A percentile compares a stretch with the other conserved stretches of the same genome.
These are phyloP conservation scores for Aspergillus saccharolyticus DNA, from an alignment of 495 filamentous ascomycete species.

Conservation along the genomic window DNA sequence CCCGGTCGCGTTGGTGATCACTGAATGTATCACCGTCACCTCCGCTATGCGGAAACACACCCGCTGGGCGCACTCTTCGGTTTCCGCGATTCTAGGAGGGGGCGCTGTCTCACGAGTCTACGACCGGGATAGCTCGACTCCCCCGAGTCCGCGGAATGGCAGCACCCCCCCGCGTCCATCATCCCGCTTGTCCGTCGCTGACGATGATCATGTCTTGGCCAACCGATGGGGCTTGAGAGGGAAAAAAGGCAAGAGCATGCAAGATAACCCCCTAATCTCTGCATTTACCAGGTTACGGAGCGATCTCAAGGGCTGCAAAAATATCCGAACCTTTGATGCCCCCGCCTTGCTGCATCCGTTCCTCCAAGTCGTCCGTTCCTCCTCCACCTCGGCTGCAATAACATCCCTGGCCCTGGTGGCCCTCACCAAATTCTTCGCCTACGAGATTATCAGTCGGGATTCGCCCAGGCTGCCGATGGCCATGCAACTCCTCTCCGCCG, in stretches of 20 bases:
- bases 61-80: conserved; percentile 93
- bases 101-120: conserved; percentile 51
- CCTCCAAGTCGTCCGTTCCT: conserved; percentile 93
- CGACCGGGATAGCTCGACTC: conserved; percentile 37
- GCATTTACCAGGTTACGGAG: conserved; percentile 86
- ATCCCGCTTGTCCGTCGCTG: conserved; percentile 20
- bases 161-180: conserved; percentile 14
- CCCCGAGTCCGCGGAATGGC: conserved; percentile 35
- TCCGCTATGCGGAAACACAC: conserved; percentile 98
- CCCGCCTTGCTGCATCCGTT: conserved; percentile 90
- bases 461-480: conserved; percentile 82
- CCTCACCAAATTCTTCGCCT: conserved; percentile 96
- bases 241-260: conserved; percentile 96
- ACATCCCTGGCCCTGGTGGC: conserved; percentile 90
- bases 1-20: conserved; percentile 90
- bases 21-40: conserved; percentile 98
- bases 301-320: conserved; percentile 89
- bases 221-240: conserved; percentile 86
- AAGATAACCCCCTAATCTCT: conserved; percentile 95
- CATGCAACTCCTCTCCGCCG: conserved; percentile 91
- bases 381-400: conserved; percentile 91
- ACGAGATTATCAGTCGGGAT: conserved; percentile 76
- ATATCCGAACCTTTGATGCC: conserved; percentile 86
- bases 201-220: conserved; percentile 51
- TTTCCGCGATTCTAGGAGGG: conserved; percentile 90